Evolutionary conservation across 257 asterid genomes (phyloP), one percentile per base, ranked within the genome.

Genomic region (Scutellaria baicalensis): DNA sequence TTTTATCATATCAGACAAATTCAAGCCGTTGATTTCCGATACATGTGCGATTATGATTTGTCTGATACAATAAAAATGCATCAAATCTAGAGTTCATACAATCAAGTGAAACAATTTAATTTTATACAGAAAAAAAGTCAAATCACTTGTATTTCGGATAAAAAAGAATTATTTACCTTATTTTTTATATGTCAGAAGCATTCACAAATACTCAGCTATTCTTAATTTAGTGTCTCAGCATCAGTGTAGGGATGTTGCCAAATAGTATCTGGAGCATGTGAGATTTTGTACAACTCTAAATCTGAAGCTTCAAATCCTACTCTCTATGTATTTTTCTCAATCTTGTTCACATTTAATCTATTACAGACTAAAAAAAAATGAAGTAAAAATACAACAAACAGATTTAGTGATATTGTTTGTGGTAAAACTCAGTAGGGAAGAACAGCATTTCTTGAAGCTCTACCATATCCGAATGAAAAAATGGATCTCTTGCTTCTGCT

Each of bases 401-500:
- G 2, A 47, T 39, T 17, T 31, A 7, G 9, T 7, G 33, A 27
- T 27, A 27, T 45, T 20, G 16, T 60, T 44, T 21, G 18, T 14
- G 58, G 59, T 77, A 75, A 69, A 75, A 33, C 66, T 84, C 66
- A 58, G 76, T 27, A 59, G 88, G 92, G 94, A 72, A 85, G 83
- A 82, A 87, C 79, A 44, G 93, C 75, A 52, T 78, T 84, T 79
- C 78, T 84, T 3, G 95, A 79, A 56, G 87, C 90, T 77, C 85
- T 76, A 21, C 89, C 88, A 4, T 84, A 86, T 59, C 96, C 91
- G 38, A 89, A 86, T 0, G 96, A 92, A 66, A 90, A 89, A 16
- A 86, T 74, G 11, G 92, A 82, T 47, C 92, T 89, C 62, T 82
- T 68, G 62, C 86, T 82, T 78, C 93, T 89, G 79, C 93, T 82